These are phyloP conservation scores for Mortierella antarctica DNA, from an alignment of 192 early-diverging fungal species.

Conservation along the genomic window DNA sequence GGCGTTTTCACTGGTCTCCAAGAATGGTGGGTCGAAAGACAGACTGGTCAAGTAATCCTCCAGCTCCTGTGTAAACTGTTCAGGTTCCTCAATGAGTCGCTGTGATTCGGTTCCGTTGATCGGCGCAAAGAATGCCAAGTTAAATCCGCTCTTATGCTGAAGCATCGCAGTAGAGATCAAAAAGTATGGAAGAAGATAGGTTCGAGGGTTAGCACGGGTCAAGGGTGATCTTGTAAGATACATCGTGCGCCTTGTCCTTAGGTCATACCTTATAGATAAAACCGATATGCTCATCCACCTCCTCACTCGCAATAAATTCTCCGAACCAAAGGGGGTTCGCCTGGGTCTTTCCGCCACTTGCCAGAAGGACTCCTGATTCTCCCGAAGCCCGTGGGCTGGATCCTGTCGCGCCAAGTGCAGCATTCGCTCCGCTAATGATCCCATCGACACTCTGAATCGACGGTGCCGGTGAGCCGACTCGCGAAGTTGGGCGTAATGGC, in stretches of 20 bases:
- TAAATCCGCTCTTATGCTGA: constrained; percentile 48
- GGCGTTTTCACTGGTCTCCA: constrained; percentile 1
- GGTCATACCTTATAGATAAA: constrained; percentile 32
- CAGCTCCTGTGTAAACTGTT: constrained; percentile 34
- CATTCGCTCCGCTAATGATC: not conserved
- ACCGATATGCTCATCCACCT: constrained; percentile 36
- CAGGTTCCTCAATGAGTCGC: constrained; percentile 28
- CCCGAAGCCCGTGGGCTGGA: constrained; percentile 42
- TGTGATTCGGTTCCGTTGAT: constrained; percentile 9
- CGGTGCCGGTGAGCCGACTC: constrained; percentile 40
- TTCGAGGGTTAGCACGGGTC: not conserved
- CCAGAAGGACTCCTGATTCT: constrained; percentile 18
- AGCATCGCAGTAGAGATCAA: not conserved
- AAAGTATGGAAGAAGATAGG: not conserved
- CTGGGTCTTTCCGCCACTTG: constrained; percentile 29
- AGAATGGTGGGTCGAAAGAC: constrained; percentile 14
- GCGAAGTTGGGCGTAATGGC: constrained; percentile 31
- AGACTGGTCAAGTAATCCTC: constrained; percentile 27
- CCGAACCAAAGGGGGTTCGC: constrained; percentile 51
- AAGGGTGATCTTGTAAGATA: not conserved
- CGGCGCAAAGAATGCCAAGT: constrained; percentile 36
- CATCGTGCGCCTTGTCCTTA: not conserved
- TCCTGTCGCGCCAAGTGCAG: not conserved
- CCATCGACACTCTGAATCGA: constrained; percentile 49
- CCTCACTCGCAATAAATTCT: constrained; percentile 23